Conservation (phyloP, 495 filamentous ascomycete genomes). For the Sporormia fimetaria region DNA sequence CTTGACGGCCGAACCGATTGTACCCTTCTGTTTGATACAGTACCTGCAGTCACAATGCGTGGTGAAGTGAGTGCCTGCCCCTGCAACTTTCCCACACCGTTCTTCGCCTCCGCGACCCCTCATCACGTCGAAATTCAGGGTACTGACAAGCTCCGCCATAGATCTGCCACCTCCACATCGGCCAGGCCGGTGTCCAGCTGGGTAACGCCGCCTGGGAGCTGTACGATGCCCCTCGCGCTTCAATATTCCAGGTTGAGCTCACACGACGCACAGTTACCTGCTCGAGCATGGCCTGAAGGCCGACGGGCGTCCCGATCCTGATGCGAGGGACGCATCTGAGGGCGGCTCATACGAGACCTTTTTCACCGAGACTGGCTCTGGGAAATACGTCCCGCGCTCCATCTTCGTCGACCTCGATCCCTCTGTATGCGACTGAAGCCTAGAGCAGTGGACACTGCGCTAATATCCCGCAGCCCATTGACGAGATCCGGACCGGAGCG, state of each 20-base stretch:
- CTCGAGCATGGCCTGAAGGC: conserved; percentile 78
- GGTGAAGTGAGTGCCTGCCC: conserved; percentile 20
- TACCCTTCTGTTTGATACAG: conserved; percentile 20
- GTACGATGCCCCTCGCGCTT: conserved; percentile 40
- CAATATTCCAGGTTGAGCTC: background rate
- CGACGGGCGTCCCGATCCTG: conserved; percentile 60
- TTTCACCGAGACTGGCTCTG: conserved; percentile 74
- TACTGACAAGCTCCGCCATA: conserved; percentile 32
- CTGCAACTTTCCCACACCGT: background rate
- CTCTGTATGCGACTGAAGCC: conserved; percentile 42
- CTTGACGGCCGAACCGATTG: background rate
- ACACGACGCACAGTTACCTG: conserved; percentile 51
- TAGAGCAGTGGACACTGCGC: background rate
- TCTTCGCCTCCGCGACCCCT: background rate
- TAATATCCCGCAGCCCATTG: conserved; percentile 49
- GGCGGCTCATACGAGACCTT: conserved; percentile 77
- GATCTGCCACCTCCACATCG: conserved; percentile 84
- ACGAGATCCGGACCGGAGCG: conserved; percentile 74
- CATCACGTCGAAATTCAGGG: conserved; percentile 1
- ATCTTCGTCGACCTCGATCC: conserved; percentile 86
- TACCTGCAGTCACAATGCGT: conserved; percentile 15
- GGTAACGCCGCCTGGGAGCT: conserved; percentile 93
- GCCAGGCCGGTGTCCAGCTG: conserved; percentile 87
- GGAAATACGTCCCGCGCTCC: conserved; percentile 84
- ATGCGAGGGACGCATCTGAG: conserved; percentile 48